phyloP scores from a whole-genome alignment of 1,284 basidiomycete species.

The Trametes pubescens region DNA sequence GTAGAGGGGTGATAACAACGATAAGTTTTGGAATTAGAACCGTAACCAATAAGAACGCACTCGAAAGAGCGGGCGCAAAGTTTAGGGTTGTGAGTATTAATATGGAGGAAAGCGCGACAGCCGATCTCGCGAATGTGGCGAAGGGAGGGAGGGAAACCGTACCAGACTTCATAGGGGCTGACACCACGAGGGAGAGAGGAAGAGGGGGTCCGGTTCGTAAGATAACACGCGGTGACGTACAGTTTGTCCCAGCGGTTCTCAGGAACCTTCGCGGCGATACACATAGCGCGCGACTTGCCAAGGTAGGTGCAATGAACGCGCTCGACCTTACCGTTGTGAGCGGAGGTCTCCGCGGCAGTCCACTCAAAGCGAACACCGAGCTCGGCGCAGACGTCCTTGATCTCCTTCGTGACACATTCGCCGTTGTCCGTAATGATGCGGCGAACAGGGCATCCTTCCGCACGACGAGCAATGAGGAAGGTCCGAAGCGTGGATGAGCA shows the following conservation, averaged over 20 bases:
- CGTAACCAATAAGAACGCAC: conserved; percentile 47
- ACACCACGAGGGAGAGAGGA: conserved; percentile 7
- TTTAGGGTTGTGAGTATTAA: conserved; percentile 40
- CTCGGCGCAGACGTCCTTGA: conserved; percentile 32
- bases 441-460: conserved; percentile 32
- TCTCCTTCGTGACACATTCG: conserved; percentile 40
- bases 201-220: conserved; percentile 17
- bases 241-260: conserved; percentile 43
- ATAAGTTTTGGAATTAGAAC: conserved; percentile 43
- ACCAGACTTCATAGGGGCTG: conserved; percentile 34
- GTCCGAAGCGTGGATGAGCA: conserved; percentile 33
- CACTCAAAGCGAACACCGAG: conserved; percentile 9
- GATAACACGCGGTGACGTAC: conserved; percentile 19
- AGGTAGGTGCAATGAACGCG: conserved; percentile 40
- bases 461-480: conserved; percentile 38
- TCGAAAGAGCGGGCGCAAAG: conserved; percentile 41
- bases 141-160: conserved; percentile 23
- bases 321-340: conserved; percentile 42
- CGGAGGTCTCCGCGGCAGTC: conserved; percentile 36
- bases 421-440: conserved; percentile 42
- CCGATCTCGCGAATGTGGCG: conserved; percentile 38
- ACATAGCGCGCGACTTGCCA: conserved; percentile 37
- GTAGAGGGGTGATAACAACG: conserved; percentile 39
- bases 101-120: conserved; percentile 31
- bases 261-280: conserved; percentile 38